These are phyloP conservation scores for Penicillium longicatenatum DNA, from an alignment of 495 filamentous ascomycete species.

Conservation along the genomic window DNA sequence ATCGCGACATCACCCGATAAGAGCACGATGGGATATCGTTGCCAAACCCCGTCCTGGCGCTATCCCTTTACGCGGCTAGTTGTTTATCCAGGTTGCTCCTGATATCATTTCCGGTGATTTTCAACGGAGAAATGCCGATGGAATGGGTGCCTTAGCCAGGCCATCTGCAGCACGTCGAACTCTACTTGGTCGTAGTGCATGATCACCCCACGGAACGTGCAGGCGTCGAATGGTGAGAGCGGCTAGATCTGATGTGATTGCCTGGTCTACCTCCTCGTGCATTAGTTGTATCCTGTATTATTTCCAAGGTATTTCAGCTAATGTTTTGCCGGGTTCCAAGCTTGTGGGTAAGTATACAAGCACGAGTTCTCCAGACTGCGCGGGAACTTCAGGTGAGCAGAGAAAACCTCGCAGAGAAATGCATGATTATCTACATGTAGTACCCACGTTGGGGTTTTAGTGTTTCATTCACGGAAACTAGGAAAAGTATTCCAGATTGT, in stretches of 20 bases:
- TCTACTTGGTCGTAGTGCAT: conserved; percentile 23
- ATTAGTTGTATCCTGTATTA: conserved; percentile 29
- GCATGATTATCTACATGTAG: background rate
- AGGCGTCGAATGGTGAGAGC: conserved; percentile 17
- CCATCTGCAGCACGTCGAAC: conserved; percentile 16
- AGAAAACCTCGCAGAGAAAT: background rate
- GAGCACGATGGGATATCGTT: conserved; percentile 15
- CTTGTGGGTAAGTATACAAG: background rate
- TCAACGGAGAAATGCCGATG: conserved; percentile 29
- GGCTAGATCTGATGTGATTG: conserved; percentile 33
- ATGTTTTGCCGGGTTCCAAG: background rate
- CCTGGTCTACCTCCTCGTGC: conserved; percentile 21
- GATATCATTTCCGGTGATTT: conserved; percentile 13
- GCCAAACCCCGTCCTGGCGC: background rate
- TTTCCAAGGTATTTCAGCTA: background rate
- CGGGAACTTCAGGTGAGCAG: background rate
- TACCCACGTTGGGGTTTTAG: background rate
- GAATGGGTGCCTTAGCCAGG: conserved; percentile 13
- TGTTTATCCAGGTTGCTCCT: background rate
- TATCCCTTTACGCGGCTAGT: background rate
- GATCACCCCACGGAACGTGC: conserved; percentile 26
- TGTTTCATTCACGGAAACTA: too few species aligned
- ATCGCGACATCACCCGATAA: conserved; percentile 24
- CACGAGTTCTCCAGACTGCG: background rate
- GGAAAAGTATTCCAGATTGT: background rate